Conservation (phyloP, 176 grass and related monocot species). For the Aegilops longissima region DNA sequence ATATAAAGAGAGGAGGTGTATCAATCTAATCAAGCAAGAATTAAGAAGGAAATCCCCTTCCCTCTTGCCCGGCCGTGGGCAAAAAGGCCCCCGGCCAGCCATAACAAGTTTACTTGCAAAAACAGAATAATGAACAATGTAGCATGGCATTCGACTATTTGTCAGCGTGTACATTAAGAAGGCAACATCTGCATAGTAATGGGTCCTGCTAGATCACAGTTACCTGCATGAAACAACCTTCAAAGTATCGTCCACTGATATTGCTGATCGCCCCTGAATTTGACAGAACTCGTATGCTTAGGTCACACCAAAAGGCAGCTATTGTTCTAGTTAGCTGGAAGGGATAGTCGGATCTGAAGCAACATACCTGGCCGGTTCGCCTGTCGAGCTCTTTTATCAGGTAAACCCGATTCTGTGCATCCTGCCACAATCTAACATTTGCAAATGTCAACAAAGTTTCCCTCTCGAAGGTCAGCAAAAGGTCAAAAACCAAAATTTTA, state of each 20-base stretch:
- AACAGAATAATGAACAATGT: not conserved
- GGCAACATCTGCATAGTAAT: not conserved
- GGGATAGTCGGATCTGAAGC: not conserved
- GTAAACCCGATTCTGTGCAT: constrained; percentile 80
- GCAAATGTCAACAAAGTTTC: constrained; percentile 4
- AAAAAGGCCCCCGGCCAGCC: no score
- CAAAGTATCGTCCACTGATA: constrained; percentile 91
- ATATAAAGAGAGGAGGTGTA: no score
- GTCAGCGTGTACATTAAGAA: not conserved
- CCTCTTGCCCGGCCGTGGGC: no score
- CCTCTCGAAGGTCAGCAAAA: constrained; percentile 12
- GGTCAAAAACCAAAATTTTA: constrained; percentile 14
- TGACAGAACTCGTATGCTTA: not conserved
- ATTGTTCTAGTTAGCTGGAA: constrained; percentile 13
- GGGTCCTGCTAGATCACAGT: constrained; percentile 1
- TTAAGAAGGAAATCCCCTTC: no score
- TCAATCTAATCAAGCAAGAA: no score
- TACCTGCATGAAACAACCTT: constrained; percentile 98
- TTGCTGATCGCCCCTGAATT: constrained; percentile 70
- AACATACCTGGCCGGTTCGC: constrained; percentile 75
- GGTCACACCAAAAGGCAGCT: constrained; percentile 2
- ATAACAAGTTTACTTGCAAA: not conserved
- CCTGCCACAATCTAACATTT: constrained; percentile 83
- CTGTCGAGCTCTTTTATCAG: constrained; percentile 90
- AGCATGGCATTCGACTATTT: not conserved